Evolutionary conservation across 768 basidiomycete genomes (phyloP), one percentile per base, ranked within the genome.

Genomic region (Daedaleopsis nitida): DNA sequence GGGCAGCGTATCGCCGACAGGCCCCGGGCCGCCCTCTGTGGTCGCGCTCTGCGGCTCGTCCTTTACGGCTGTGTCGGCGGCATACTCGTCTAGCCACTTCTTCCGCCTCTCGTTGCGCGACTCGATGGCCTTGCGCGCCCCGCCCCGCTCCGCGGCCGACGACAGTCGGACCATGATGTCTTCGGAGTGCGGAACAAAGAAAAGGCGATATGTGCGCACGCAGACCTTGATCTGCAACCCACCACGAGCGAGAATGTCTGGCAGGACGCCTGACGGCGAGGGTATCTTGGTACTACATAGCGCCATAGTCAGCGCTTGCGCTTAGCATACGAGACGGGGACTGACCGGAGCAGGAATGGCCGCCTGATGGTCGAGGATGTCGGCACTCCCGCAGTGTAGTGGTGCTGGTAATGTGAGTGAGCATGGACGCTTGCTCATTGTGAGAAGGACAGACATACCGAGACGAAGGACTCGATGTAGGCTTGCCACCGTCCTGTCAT

Each of bases 171-270:
- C 83, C 57, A 89, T 73, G 59, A 81, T 80, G 62, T 90, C 89
- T 65, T 88, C 89, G 48, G 86, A 86, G 24, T 78, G 70, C 2
- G 89, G 77, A 7, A 90, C 89, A 70, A 86, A 94, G 78, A 95
- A 94, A 14, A 94, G 74, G 37, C 88, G 81, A 72, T 94, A 94
- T 10, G 88, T 91, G 59, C 87, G 81, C 38, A 93, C 81, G 73
- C 95, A 96, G 58, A 97, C 84, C 63, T 89, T 89, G 70, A 92
- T 91, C 73, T 93, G 91, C 17, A 96, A 80, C 3, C 82, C 82
- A 35, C 88, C 87, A 12, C 70, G 68, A 27, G 70, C 67, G 55
- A 65, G 37, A 52, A 73, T 60, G 19, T 60, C 44, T 32, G 65
- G 53, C 47, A 62, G 52, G 23, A 48, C 38, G 16, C 48, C 44